Evolutionary conservation across 805 yeast species (phyloP).

Genomic region (Saccharomycopsis amapae): DNA sequence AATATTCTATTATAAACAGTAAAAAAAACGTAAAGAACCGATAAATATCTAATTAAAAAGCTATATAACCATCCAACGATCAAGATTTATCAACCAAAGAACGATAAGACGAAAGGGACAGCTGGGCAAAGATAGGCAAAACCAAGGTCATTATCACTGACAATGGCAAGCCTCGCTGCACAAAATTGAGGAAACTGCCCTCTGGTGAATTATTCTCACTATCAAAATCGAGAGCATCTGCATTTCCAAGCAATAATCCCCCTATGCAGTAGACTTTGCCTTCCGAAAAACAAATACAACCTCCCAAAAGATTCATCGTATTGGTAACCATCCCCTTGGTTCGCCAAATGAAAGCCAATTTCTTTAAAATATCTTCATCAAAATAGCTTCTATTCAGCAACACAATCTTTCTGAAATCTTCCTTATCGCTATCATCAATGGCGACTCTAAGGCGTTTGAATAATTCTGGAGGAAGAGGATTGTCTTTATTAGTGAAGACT

Average conservation of each 20-base stretch:
- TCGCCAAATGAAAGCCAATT: background rate
- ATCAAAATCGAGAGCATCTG: too few species aligned
- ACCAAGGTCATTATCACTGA: too few species aligned
- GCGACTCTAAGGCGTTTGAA: background rate
- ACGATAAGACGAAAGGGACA: too few species aligned
- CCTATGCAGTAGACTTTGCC: constrained; percentile 9
- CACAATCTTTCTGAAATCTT: background rate
- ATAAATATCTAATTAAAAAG: too few species aligned
- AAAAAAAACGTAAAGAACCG: too few species aligned
- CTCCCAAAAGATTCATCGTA: constrained; percentile 6
- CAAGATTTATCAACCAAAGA: too few species aligned
- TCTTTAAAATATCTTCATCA: background rate
- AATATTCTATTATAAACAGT: too few species aligned
- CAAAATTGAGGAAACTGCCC: background rate
- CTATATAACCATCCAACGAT: too few species aligned
- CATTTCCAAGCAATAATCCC: background rate
- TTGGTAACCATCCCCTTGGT: background rate
- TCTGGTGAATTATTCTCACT: too few species aligned
- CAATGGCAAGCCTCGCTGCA: background rate
- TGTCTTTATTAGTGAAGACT: background rate
- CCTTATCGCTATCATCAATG: background rate
- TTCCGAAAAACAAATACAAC: constrained; percentile 4
- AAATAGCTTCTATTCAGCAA: background rate
- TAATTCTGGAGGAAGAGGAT: background rate
- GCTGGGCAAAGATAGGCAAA: too few species aligned